Evolutionary conservation across 352 stramenopile genomes (phyloP), one percentile per base, ranked within the genome.

Genomic region (Globisporangium irregulare): DNA sequence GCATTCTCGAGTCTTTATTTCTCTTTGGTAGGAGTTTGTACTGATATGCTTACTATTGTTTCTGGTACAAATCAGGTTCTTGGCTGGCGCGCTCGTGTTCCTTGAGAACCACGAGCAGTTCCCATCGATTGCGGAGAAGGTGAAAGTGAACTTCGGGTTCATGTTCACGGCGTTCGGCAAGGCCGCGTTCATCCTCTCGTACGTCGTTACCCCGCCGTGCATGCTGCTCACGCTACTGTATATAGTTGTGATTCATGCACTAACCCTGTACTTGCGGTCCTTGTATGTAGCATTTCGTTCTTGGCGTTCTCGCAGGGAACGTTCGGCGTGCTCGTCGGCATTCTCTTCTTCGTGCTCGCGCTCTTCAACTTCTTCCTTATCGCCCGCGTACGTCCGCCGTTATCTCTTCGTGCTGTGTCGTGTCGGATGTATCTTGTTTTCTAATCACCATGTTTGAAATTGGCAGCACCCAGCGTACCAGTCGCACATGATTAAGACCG

Each of bases 341-440:
- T 87, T 22, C 87, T 85, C 67, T 92, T 95, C 72, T 77, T 95
- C 54, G 63, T 89, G 41, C 67, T 95, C 38, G 85, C 85, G 25
- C 69, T 90, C 2, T 93, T 95, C 69, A 95, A 95, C 77, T 95
- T 93, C 74, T 95, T 95, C 78, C 78, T 95, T 67, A 95, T 95
- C 70, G 68, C 84, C 62, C 76, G 79, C 70, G 87, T 94, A 90
- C 65, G 79, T 77, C 6, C 4, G 2, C 12, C 12, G 20, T 36
- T 14, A n/a, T 25, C 9, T 5, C 5, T 20, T 24, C 32, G 9
- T n/a, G 24, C 10, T 12, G 34, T 32, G 27, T 32, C 27, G 27
- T 32, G 27, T 32, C 27, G 27, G 27, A 32, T 32, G 27, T 32
- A 32, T 32, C 3, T 32, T 32, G 27, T 32, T 32, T 32, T 32